These are phyloP conservation scores for Geranium incanum DNA, from an alignment of 441 rosid genomes.

Conservation along the genomic window DNA sequence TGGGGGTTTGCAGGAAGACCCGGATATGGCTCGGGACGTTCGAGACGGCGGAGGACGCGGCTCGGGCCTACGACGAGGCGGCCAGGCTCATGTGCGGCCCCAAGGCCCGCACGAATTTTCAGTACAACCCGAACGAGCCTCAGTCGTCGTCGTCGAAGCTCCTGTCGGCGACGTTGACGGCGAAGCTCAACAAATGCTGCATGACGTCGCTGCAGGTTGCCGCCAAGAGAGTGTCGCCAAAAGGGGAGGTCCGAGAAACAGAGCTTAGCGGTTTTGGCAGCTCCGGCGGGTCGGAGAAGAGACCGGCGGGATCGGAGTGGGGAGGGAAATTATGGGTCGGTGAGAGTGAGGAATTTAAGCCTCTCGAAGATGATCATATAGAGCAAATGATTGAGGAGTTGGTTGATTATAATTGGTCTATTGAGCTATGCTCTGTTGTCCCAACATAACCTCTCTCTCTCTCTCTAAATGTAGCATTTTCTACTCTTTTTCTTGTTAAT, in stretches of 20 bases:
- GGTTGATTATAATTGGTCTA: slow-evolving; percentile 59
- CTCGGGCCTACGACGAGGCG: slow-evolving; percentile 90
- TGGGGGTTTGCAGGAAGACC: slow-evolving; percentile 56
- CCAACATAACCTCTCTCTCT: slow-evolving; percentile 26
- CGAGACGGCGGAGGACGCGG: slow-evolving; percentile 77
- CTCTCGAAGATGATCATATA: slow-evolving; percentile 83
- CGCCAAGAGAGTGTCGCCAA: slow-evolving; percentile 30
- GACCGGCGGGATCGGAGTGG: not conserved
- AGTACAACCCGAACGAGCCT: slow-evolving; percentile 61
- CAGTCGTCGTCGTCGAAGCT: slow-evolving; percentile 75
- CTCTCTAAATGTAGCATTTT: slow-evolving; percentile 15
- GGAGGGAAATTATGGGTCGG: slow-evolving; percentile 21
- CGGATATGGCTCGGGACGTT: slow-evolving; percentile 79
- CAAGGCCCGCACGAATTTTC: slow-evolving; percentile 84
- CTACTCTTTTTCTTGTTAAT: slow-evolving; percentile 10
- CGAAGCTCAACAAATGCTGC: slow-evolving; percentile 80
- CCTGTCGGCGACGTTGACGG: slow-evolving; percentile 81
- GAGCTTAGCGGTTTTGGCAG: not conserved
- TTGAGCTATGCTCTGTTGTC: slow-evolving; percentile 51
- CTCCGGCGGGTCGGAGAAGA: not conserved
- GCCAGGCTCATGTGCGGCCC: slow-evolving; percentile 95
- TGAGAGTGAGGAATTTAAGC: slow-evolving; percentile 31
- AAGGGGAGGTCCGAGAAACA: not conserved
- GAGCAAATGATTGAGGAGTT: slow-evolving; percentile 97
- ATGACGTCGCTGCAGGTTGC: slow-evolving; percentile 75